Percentiles rank a stretch among this genome's conserved stretches.
phyloP scores from a whole-genome alignment of 805 yeast genomes.

The Wickerhamia fluorescens region DNA sequence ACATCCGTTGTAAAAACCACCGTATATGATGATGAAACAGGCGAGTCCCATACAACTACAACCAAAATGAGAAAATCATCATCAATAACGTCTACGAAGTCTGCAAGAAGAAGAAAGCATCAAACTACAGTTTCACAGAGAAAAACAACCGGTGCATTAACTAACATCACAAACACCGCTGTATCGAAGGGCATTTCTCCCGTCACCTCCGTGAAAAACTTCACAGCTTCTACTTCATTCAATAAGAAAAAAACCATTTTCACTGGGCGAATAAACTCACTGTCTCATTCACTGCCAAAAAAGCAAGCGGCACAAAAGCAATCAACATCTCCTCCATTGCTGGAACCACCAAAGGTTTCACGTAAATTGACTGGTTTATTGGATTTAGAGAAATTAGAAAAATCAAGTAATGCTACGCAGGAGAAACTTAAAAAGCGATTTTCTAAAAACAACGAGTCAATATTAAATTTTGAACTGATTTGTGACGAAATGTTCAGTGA shows the following conservation, averaged over 20 bases:
- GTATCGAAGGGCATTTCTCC: too few relatives aligned
- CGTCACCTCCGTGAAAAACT: conserved; percentile 13
- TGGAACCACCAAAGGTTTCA: conserved; percentile 12
- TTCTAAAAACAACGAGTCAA: conserved; percentile 12
- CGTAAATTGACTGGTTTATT: conserved; percentile 12
- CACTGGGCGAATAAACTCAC: conserved; percentile 9
- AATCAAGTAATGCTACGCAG: conserved; percentile 1
- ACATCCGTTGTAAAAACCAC: conserved; percentile 37
- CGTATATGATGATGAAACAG: conserved; percentile 20
- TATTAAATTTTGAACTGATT: conserved; percentile 23
- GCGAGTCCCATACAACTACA: conserved; percentile 15
- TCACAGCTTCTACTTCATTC: conserved; percentile 34
- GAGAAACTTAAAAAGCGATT: background rate
- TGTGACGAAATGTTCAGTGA: conserved; percentile 27
- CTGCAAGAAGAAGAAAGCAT: conserved; percentile 11
- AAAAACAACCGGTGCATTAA: too few relatives aligned
- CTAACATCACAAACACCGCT: conserved; percentile 30
- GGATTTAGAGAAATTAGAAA: conserved; percentile 12
- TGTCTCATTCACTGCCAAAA: conserved; percentile 14
- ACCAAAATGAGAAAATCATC: conserved; percentile 16
- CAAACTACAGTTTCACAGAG: too few relatives aligned
- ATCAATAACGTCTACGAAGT: conserved; percentile 16
- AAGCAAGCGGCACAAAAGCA: conserved; percentile 2
- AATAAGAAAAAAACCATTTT: conserved; percentile 26
- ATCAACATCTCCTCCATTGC: conserved; percentile 7